Base-by-base conservation (phyloP, 2,329 filamentous ascomycete species). In the Phaeosphaeria sp. region DNA sequence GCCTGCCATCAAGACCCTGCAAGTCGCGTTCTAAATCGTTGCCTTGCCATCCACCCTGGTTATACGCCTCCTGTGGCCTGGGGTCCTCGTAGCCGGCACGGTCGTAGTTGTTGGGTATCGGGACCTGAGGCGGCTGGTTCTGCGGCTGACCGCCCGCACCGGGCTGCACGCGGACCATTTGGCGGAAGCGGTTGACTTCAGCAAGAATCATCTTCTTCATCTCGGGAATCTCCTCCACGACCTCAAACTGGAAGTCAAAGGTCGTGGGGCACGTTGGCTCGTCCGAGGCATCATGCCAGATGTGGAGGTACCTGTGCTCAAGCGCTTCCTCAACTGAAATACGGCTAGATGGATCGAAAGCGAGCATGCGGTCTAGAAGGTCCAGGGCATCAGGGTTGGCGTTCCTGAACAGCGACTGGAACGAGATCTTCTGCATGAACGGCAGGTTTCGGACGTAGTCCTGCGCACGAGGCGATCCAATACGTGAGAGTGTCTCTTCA, bases 161-260 rank as follows among this genome's bases (percentile, higher is more conserved):
- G 23, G 77, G 76, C 63, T 79, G 77, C 46, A 77, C 68, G 20
- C 77, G 66, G 22, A 88, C 86, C 54, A 80, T 75, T 56, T 85
- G 83, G 62, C 95, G 88, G 87, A 99, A 99, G 65, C 88, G 85
- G 73, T 88, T 84, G 49, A 99, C 95, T 79, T 99, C 95, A n/a
- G 94, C 90, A 58, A 97, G 83, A 65, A 99, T 99, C 92, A 97
- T 96, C 79, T 89, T 89, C 76, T 95, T 91, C 93, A 99, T 98
- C 68, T 97, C 91, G 21, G 84, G 85, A 20, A 99, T 93, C 46
- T 98, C 95, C 52, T 99, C 94, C 41, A 97, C 88, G n/a, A 97
- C 89, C 78, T 99, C 95, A 73, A 99, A 99, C 77, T 94, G 90
- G 82, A 99, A 99, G 83, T 99, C 93, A 80, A 99, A 99, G 18